These are phyloP conservation scores for Aspergillus caelatus DNA, from an alignment of 2,329 filamentous ascomycete genomes.

Conservation along the genomic window DNA sequence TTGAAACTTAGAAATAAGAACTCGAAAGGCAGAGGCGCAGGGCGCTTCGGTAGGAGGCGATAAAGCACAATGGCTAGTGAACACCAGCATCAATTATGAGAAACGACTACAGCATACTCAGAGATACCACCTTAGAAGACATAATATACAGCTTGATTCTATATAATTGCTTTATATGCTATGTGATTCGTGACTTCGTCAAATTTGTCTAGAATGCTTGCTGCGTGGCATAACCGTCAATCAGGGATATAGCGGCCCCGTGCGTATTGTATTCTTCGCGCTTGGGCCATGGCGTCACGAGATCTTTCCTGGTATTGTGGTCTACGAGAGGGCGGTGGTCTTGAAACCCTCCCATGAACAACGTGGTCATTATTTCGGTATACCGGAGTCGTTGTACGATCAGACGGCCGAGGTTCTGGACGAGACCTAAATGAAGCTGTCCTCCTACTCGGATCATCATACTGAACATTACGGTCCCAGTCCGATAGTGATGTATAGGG, in stretches of 20 bases:
- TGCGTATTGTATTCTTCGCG: conserved; percentile 32
- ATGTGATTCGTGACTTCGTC: conserved; percentile 2
- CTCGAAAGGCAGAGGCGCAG: conserved; percentile 35
- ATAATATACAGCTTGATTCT: conserved; percentile 11
- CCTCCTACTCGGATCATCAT: conserved; percentile 44
- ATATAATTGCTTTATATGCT: conserved; percentile 13
- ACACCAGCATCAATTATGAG: conserved; percentile 16
- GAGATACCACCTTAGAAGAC: conserved; percentile 22
- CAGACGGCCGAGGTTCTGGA: conserved; percentile 9
- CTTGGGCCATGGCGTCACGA: conserved; percentile 21
- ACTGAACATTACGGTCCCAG: conserved; percentile 83
- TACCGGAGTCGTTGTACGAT: conserved; percentile 28
- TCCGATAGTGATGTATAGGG: conserved; percentile 71
- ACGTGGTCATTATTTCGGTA: conserved; percentile 20
- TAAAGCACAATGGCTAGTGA: conserved; percentile 2
- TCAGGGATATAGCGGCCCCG: conserved; percentile 39
- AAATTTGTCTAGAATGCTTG: neutral
- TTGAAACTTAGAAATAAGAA: conserved; percentile 49
- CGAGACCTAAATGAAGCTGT: neutral
- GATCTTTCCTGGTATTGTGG: conserved; percentile 13
- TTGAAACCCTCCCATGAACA: conserved; percentile 29
- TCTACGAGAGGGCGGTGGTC: conserved; percentile 22
- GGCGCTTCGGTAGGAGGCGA: conserved; percentile 43
- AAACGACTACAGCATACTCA: conserved; percentile 18
- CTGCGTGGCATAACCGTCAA: conserved; percentile 15